These are phyloP conservation scores for Millerozyma miso DNA, from an alignment of 805 yeast species.

Conservation along the genomic window DNA sequence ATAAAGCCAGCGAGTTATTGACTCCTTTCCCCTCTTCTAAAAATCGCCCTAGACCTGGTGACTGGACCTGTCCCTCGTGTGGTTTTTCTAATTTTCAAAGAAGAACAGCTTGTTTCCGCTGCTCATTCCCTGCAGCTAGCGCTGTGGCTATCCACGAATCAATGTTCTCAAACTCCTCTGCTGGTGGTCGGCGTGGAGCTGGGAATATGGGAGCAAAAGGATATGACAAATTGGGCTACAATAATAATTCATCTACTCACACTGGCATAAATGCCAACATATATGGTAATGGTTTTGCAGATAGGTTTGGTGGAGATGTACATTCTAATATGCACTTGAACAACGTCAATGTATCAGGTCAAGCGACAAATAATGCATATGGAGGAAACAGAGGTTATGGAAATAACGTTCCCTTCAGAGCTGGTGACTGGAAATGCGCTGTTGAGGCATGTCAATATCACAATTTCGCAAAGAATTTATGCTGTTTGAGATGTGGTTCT, in stretches of 20 bases:
- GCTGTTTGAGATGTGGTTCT: conserved; percentile 85
- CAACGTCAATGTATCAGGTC: conserved; percentile 7
- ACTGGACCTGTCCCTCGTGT: conserved; percentile 97
- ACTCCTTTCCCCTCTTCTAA: conserved; percentile 81
- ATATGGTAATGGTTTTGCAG: conserved; percentile 1
- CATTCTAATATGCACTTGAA: conserved; percentile 1
- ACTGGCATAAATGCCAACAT: conserved; percentile 8
- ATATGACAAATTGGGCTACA: conserved; percentile 9
- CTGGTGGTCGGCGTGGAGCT: conserved; percentile 8
- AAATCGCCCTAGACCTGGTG: conserved; percentile 93
- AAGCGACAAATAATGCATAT: conserved; percentile 11
- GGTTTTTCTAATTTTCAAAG: conserved; percentile 94
- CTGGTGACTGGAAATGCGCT: conserved; percentile 94
- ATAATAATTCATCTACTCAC: conserved; percentile 8
- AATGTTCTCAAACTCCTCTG: conserved; percentile 29
- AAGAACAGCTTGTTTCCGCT: conserved; percentile 88
- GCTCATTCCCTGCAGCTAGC: conserved; percentile 80
- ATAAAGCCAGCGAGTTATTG: conserved; percentile 75
- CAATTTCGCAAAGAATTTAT: conserved; percentile 85
- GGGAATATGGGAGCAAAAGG: conserved; percentile 5
- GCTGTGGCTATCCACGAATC: conserved; percentile 67
- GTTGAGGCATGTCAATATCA: conserved; percentile 79
- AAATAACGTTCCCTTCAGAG: conserved; percentile 82
- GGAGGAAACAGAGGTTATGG: conserved; percentile 17
- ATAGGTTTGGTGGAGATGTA: not conserved